Conservation (phyloP, 306 rosid genomes). For the Crotalaria pallida region DNA sequence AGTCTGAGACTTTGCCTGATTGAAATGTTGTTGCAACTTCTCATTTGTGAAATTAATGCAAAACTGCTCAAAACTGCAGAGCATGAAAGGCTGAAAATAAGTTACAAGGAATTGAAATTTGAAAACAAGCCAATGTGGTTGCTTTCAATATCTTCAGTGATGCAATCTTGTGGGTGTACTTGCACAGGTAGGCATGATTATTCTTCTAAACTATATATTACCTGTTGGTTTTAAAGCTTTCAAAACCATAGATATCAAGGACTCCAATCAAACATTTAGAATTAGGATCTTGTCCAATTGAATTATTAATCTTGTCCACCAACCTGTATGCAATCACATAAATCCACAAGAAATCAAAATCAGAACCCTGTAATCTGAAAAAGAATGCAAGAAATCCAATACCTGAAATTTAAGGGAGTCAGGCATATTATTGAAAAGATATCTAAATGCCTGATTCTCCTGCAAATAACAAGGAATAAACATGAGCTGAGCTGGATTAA, state of each 20-base stretch:
- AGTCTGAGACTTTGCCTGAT: slow-evolving; percentile 60
- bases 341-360: slow-evolving; percentile 20
- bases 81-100: slow-evolving; percentile 52
- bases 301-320: no score
- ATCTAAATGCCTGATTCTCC: no score
- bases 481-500: no score
- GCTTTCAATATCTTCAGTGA: slow-evolving; percentile 23
- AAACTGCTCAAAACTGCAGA: no score
- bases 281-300: slow-evolving; percentile 90
- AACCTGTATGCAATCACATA: slow-evolving; percentile 53
- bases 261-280: slow-evolving; percentile 90
- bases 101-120: slow-evolving; percentile 43
- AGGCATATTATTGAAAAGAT: no score
- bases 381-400: no score
- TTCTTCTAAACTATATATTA: slow-evolving; percentile 36
- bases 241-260: slow-evolving; percentile 98
- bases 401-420: no score
- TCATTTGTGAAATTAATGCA: no score
- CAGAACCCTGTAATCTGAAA: slow-evolving; percentile 17
- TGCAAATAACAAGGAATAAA: no score
- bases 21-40: slow-evolving; percentile 97
- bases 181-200: neutral
- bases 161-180: slow-evolving; percentile 17
- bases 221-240: slow-evolving; percentile 96
- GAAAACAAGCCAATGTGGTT: slow-evolving; percentile 24